These are phyloP conservation scores for Auxenochlorella pyrenoidosa DNA, from an alignment of 139 green algal species.

Conservation along the genomic window DNA sequence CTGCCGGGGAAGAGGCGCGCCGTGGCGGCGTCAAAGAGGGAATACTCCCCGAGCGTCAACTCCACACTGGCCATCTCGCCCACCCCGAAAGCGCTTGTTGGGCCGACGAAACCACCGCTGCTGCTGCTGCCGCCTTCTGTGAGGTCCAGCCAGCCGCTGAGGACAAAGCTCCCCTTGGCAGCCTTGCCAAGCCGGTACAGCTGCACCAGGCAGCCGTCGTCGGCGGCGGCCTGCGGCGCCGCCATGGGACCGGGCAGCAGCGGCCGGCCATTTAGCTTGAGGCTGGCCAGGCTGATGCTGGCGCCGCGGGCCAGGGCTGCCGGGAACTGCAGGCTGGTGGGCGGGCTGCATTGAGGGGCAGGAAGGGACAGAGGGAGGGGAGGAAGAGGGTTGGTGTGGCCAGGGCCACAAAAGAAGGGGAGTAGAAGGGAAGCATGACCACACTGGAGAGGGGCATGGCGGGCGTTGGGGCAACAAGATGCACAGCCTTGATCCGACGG, in stretches of 20 bases:
- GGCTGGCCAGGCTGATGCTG: not conserved
- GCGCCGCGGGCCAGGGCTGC: not conserved
- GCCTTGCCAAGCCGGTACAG: not conserved
- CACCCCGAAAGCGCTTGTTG: not conserved
- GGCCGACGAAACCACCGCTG: not conserved
- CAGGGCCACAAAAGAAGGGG: not conserved
- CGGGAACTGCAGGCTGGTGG: conserved; percentile 7
- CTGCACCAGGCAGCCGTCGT: conserved; percentile 5
- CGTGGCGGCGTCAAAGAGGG: not conserved
- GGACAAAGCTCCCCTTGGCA: not conserved
- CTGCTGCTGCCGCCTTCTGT: not conserved
- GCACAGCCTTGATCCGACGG: no score
- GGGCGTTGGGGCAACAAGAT: no score
- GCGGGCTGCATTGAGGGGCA: conserved; percentile 8
- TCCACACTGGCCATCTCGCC: conserved; percentile 33
- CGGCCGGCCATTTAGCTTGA: conserved; percentile 23
- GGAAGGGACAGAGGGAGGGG: not conserved
- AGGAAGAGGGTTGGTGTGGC: not conserved
- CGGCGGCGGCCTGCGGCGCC: not conserved
- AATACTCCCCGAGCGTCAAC: conserved; percentile 5
- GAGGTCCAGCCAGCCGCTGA: conserved; percentile 14
- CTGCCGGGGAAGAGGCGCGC: not conserved
- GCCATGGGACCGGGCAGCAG: not conserved
- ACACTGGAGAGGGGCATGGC: no score
- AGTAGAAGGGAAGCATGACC: no score